These are phyloP conservation scores for Fraxinus sp. DNA, from an alignment of 305 asterid genomes.

Conservation along the genomic window DNA sequence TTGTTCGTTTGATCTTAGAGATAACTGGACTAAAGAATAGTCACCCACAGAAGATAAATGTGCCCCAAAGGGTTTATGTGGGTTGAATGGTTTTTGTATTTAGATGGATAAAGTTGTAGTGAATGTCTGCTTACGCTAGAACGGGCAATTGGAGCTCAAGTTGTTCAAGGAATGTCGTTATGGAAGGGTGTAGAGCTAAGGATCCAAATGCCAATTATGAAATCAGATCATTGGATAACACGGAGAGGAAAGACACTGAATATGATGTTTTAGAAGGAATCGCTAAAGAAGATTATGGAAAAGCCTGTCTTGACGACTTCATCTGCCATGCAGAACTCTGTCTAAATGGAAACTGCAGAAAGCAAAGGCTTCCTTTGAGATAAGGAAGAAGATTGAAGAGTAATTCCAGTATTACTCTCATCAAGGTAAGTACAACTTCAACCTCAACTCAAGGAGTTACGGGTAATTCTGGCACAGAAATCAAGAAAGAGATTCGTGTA, in stretches of 20 bases:
- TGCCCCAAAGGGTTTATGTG: conserved; percentile 43
- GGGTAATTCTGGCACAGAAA: not conserved
- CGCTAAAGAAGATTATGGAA: conserved; percentile 27
- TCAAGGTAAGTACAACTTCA: conserved; percentile 22
- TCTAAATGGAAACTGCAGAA: conserved; percentile 22
- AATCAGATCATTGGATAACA: conserved; percentile 18
- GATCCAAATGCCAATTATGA: not conserved
- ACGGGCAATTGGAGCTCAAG: conserved; percentile 32
- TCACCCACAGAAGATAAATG: conserved; percentile 26
- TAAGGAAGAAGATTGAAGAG: conserved; percentile 24
- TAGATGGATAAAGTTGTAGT: not conserved
- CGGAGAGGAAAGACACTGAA: conserved; percentile 27
- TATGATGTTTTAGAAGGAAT: not conserved
- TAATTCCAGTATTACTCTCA: conserved; percentile 19
- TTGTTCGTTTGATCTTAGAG: conserved; percentile 4
- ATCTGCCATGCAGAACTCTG: conserved; percentile 40
- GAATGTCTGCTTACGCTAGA: not conserved
- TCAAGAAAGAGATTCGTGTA: conserved; percentile 12
- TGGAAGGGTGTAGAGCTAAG: conserved; percentile 15
- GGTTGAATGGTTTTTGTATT: conserved; percentile 41
- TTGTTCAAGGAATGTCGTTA: conserved; percentile 19
- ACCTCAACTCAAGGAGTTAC: not conserved
- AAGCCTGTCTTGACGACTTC: conserved; percentile 42
- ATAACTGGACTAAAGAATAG: conserved; percentile 27
- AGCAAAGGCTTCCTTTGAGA: conserved; percentile 46